Base-by-base conservation (phyloP, 352 stramenopile species). In the Phytophthora pluvialis region DNA sequence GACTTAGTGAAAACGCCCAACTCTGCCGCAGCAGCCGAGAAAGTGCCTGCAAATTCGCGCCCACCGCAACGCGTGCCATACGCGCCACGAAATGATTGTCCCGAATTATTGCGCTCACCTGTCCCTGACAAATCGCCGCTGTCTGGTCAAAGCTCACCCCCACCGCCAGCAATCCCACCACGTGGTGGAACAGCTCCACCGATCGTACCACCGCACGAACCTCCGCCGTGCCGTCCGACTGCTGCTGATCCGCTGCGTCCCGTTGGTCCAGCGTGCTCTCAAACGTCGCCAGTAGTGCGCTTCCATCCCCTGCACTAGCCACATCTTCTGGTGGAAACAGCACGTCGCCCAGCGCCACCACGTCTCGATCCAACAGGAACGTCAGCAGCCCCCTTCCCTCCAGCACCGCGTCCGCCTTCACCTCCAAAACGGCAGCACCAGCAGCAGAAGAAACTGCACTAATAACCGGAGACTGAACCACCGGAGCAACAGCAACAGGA, bases 301-400 rank as follows among this genome's bases (percentile, higher is more conserved):
- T 25, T 16, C 26, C 35, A 49, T 13, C 31, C 1, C 15, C 46
- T 28, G 13, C 29, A 45, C 47, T 47, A 29, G 35, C 28, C 33
- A 21, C n/a, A 47, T 54, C 53, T 51, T 64, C 61, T 16, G 33
- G 26, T 45, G 21, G 8, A 21, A 57, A 61, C 13, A 72, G 10
- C 7, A 67, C 36, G 15, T 63, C 36, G n/a, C 53, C 36, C 31
- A 72, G 46, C 18, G 35, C 56, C 21, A 67, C 60, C 46, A 70
- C 59, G 9, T 69, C 47, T 61, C 59, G 65, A 58, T 73, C 59
- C 16, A 73, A 47, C 12, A 73, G 38, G 21, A 70, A 73, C 10
- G 40, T 54, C 45, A 45, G 12, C 40, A 25, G 44, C 12, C 46
- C 29, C 6, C 26, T 10, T 1, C 29, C 46, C 13, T 36, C 11